A percentile compares a stretch with the other conserved stretches of the same genome.
These are phyloP conservation scores for Tricholoma matsutake DNA, from an alignment of 768 basidiomycete genomes.

Conservation along the genomic window DNA sequence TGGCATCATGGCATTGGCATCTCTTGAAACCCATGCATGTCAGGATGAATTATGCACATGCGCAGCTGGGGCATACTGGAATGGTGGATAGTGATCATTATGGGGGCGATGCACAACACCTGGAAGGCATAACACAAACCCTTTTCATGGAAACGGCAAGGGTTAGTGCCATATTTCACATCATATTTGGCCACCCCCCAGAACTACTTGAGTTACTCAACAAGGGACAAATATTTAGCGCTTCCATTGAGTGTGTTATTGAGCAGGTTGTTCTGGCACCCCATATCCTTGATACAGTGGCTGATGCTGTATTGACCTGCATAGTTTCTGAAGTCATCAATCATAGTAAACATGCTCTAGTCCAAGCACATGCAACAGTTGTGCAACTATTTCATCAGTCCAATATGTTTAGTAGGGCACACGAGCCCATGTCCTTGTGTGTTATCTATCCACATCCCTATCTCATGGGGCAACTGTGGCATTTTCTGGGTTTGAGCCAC, in stretches of 20 bases:
- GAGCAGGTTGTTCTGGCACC: background rate
- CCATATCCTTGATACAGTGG: too few relatives aligned
- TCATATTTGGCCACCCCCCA: conserved; percentile 5
- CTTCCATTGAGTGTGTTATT: background rate
- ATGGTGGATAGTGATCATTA: conserved; percentile 11
- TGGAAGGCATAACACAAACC: conserved; percentile 4
- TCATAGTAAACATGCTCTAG: background rate
- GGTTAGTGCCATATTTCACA: conserved; percentile 14
- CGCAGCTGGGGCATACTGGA: conserved; percentile 10
- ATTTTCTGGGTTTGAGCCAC: background rate
- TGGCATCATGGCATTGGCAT: background rate
- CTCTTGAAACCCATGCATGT: background rate
- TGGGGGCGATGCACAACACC: conserved; percentile 10
- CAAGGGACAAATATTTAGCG: background rate
- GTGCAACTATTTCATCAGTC: background rate
- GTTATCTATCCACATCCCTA: background rate
- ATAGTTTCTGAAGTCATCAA: background rate
- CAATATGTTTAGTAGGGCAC: background rate
- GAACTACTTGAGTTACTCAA: background rate
- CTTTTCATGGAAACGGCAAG: conserved; percentile 5
- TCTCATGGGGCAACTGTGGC: background rate
- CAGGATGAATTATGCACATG: background rate
- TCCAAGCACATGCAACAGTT: background rate
- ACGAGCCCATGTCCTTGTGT: background rate
- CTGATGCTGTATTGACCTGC: background rate